phyloP scores from a whole-genome alignment of 2,329 filamentous ascomycete genomes.

The Sclerotinia minor region DNA sequence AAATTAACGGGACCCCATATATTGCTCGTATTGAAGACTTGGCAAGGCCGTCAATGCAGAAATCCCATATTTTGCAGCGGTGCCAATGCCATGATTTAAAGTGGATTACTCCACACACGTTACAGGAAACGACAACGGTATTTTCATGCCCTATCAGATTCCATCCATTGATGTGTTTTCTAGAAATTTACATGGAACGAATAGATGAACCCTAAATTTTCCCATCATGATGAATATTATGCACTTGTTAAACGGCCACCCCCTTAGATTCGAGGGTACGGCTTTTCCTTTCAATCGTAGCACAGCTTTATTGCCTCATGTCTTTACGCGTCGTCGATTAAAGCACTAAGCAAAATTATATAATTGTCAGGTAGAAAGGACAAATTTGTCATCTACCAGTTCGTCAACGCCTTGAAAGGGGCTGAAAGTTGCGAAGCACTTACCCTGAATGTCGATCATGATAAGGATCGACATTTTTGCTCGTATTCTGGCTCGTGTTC shows the following conservation, averaged over 20 bases:
- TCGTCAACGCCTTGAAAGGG: neutral
- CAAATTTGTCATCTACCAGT: neutral
- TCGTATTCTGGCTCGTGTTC: neutral
- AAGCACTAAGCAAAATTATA: neutral
- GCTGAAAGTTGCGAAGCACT: neutral
- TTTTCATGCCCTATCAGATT: neutral
- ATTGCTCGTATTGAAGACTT: conserved; percentile 9
- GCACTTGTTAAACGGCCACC: neutral
- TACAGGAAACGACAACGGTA: neutral
- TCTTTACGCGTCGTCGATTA: neutral
- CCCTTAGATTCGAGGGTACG: neutral
- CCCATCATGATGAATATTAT: neutral
- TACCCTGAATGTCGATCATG: neutral
- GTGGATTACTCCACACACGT: neutral
- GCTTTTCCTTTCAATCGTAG: neutral
- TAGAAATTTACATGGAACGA: conserved; percentile 8
- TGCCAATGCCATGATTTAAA: conserved; percentile 3
- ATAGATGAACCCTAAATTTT: neutral
- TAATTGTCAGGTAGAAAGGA: neutral
- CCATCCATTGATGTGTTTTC: neutral
- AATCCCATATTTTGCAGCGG: too few species aligned
- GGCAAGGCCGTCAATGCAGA: neutral
- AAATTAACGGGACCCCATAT: neutral
- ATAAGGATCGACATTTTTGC: neutral
- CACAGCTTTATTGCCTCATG: neutral